Evolutionary conservation across 2,329 filamentous ascomycete species (phyloP).

Genomic region (Pseudogymnoascus sp.): DNA sequence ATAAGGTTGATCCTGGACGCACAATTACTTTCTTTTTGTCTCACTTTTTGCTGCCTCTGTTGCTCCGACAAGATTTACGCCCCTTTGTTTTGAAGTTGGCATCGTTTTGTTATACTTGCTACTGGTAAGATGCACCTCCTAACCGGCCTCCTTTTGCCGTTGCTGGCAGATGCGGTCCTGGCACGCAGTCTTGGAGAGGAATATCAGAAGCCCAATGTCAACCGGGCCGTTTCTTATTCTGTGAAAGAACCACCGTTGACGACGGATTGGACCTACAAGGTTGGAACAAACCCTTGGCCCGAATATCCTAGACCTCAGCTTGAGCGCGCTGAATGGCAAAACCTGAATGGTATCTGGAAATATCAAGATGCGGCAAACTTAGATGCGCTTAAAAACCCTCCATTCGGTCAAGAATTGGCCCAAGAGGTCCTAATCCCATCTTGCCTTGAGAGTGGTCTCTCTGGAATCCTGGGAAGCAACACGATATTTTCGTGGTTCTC

Average conservation of each 20-base stretch:
- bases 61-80: neutral
- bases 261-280: constrained; percentile 38
- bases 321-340: constrained; percentile 39
- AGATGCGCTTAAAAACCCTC: constrained; percentile 34
- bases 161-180: neutral
- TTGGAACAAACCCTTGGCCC: constrained; percentile 41
- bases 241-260: constrained; percentile 33
- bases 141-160: neutral
- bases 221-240: constrained; percentile 27
- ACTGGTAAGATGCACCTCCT: neutral
- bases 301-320: constrained; percentile 41
- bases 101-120: neutral
- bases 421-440: constrained; percentile 43
- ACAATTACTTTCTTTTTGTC: neutral
- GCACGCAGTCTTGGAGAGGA: neutral
- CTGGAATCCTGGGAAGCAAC: constrained; percentile 36
- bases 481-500: constrained; percentile 39
- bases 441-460: constrained; percentile 45
- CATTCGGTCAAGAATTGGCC: constrained; percentile 35
- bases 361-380: constrained; percentile 34
- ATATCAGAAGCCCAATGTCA: neutral
- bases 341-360: constrained; percentile 40
- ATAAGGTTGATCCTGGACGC: neutral
- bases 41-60: neutral
- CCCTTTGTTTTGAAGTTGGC: neutral